Percentiles rank a stretch among this genome's conserved stretches.
phyloP scores from a whole-genome alignment of 208 protist genomes.

The Trichomonas vaginalis region DNA sequence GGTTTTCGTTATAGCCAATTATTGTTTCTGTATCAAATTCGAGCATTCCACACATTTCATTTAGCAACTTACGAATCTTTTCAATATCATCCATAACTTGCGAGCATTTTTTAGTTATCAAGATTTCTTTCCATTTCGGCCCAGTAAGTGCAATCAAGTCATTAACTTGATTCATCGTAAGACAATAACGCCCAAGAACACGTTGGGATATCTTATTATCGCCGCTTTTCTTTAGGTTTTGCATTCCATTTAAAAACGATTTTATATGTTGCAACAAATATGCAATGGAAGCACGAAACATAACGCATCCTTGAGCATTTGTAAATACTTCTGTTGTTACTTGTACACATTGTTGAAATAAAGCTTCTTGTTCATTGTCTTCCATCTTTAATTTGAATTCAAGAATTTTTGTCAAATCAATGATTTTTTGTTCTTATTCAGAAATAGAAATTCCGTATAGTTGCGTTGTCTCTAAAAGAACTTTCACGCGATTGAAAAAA shows the following conservation, averaged over 20 bases:
- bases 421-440: too few relatives aligned
- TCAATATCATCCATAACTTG: not conserved
- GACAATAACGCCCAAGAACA: not conserved
- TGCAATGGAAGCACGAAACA: not conserved
- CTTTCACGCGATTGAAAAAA: too few relatives aligned
- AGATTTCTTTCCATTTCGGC: not conserved
- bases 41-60: not conserved
- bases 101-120: not conserved
- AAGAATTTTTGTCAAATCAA: too few relatives aligned
- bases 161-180: not conserved
- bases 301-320: not conserved
- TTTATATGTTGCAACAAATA: not conserved
- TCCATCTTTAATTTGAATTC: not conserved
- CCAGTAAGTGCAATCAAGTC: not conserved
- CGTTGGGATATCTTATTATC: too few relatives aligned
- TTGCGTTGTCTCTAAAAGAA: too few relatives aligned
- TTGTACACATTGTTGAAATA: not conserved
- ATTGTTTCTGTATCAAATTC: not conserved
- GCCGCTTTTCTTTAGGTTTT: not conserved
- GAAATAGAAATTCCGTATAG: too few relatives aligned
- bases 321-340: not conserved
- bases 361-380: not conserved
- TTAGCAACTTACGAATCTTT: not conserved
- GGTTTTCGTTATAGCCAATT: not conserved
- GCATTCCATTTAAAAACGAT: not conserved